A percentile compares a stretch with the other conserved stretches of the same genome.
These are phyloP conservation scores for Axilococcus clingmanii DNA, from an alignment of 139 green algal genomes.

Conservation along the genomic window DNA sequence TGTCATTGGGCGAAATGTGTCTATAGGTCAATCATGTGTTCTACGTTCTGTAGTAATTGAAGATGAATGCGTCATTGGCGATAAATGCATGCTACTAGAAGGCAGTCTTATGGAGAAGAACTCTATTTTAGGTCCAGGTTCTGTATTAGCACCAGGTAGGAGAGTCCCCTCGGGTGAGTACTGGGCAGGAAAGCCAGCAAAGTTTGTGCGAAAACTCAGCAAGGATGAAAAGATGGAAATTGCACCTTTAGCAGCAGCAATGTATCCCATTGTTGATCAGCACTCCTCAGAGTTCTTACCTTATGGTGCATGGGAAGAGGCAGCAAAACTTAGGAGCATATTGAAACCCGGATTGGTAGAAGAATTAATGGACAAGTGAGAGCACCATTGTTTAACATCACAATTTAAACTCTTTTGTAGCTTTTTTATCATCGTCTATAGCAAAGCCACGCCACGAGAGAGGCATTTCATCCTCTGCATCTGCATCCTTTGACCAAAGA, in stretches of 20 bases:
- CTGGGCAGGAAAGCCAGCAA: conserved; percentile 75
- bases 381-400: background rate
- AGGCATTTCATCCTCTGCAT: conserved; percentile 55
- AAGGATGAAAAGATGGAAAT: conserved; percentile 33
- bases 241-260: conserved; percentile 3
- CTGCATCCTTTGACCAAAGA: conserved; percentile 38
- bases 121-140: conserved; percentile 61
- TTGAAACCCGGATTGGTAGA: conserved; percentile 11
- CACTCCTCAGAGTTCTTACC: conserved; percentile 36
- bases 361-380: conserved; percentile 9
- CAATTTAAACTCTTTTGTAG: no score
- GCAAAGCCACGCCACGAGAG: conserved; percentile 33
- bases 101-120: conserved; percentile 65
- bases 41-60: conserved; percentile 66
- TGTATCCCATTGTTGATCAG: conserved; percentile 10
- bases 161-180: conserved; percentile 72
- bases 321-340: conserved; percentile 24
- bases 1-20: conserved; percentile 65
- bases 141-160: conserved; percentile 69
- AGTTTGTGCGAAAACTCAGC: conserved; percentile 67
- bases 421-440: no score
- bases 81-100: conserved; percentile 66
- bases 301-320: conserved; percentile 27
- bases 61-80: conserved; percentile 59
- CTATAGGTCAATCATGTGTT: conserved; percentile 63